Base-by-base conservation (phyloP, 139 green algal genomes). In the Haematococcus lacustris region DNA sequence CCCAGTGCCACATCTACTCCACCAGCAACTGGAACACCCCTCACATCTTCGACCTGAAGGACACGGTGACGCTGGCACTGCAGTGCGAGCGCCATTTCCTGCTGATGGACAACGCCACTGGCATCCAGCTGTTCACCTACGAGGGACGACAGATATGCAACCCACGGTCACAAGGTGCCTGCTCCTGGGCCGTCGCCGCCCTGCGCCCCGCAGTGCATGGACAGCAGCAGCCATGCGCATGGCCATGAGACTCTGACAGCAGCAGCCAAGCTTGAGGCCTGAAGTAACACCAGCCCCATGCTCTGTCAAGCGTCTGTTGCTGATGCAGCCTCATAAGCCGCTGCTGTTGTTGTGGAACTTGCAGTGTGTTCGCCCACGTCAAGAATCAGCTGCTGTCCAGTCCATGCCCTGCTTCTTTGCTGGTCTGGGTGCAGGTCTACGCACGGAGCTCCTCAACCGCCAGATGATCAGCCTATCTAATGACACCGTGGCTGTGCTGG, bases 1-100 rank as follows among this genome's bases (percentile, higher is more conserved):
- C 76, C 21, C 89, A 94, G 76, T 89, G 81, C 67, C 84, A 87
- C 77, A 79, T 94, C 32, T 93, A 90, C 81, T 78, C 43, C 70
- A 85, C 79, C 32, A 66, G 25, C 51, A 91, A 89, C 76, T 87
- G 80, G 38, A 87, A 83, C 79, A 90, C 86, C 51, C 89, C 89
- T 2, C 80, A 92, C 74, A 91, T 92, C 37, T 85, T 91, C 79
- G 86, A 91, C 78, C 63, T 90, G 6, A 88, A 91, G 67, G 78
- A 87, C 62, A 82, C 78, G 1, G 75, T 86, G 9, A 85, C 78
- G 13, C 78, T 92, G 23, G 53, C 92, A 6, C 69, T 90, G 64
- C 84, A 83, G 78, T 71, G 76, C 35, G 26, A 73, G 41, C 17
- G 53, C 21, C 60, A 73, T 77, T 93, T 93, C 70, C 71, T 90